Conservation (phyloP, 495 filamentous ascomycete species). For the Terfezia claveryi region DNA sequence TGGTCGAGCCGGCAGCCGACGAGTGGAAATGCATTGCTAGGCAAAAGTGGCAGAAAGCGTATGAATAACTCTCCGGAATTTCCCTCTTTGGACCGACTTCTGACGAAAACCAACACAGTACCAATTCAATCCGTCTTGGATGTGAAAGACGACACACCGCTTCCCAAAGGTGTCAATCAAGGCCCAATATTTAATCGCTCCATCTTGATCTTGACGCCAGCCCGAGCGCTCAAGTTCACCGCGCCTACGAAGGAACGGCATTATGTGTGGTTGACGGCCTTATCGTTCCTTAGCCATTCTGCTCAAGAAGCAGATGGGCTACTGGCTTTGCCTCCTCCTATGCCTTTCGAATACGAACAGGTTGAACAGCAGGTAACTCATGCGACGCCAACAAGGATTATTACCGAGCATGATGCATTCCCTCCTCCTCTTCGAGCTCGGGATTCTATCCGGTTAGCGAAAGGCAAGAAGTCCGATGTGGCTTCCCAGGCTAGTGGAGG, state of each 20-base stretch:
- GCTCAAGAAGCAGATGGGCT: conserved; percentile 49
- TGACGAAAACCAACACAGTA: conserved; percentile 32
- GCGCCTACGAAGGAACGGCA: conserved; percentile 63
- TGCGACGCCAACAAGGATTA: conserved; percentile 4
- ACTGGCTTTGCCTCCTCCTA: conserved; percentile 31
- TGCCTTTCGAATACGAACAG: conserved; percentile 20
- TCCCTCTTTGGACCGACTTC: neutral
- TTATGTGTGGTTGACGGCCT: conserved; percentile 81
- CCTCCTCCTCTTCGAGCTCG: conserved; percentile 25
- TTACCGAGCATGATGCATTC: conserved; percentile 9
- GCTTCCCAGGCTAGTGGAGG: conserved; percentile 17
- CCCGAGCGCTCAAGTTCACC: conserved; percentile 89
- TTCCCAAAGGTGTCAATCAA: conserved; percentile 43
- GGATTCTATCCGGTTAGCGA: conserved; percentile 78
- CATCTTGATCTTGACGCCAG: conserved; percentile 82
- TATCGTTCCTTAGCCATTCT: conserved; percentile 85
- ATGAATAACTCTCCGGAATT: conserved; percentile 17
- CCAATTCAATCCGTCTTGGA: conserved; percentile 89
- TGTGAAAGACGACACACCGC: conserved; percentile 80
- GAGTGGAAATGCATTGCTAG: conserved; percentile 65
- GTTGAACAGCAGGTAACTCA: conserved; percentile 24
- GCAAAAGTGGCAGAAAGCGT: conserved; percentile 77
- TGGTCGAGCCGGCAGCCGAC: conserved; percentile 97
- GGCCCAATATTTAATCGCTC: conserved; percentile 61
- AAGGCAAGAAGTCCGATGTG: conserved; percentile 35